These are phyloP conservation scores for Starmerella apicola DNA, from an alignment of 805 yeast genomes.

Conservation along the genomic window DNA sequence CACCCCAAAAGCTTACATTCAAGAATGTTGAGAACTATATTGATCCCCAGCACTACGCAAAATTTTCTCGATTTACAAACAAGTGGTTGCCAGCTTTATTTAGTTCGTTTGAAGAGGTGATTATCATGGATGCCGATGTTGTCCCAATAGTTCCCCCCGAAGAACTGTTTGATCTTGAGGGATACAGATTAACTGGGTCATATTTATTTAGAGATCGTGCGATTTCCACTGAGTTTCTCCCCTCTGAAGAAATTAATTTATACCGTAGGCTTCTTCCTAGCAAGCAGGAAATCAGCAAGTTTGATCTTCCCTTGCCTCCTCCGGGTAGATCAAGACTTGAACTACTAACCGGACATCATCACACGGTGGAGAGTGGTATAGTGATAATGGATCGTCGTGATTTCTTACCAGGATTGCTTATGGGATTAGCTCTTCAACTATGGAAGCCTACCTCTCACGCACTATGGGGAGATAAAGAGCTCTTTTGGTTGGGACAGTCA, in stretches of 20 bases:
- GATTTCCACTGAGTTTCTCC: background rate
- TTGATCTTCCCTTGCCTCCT: background rate
- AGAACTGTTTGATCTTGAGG: background rate
- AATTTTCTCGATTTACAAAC: background rate
- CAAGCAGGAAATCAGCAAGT: background rate
- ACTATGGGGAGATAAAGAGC: conserved; percentile 9
- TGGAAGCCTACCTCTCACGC: conserved; percentile 1
- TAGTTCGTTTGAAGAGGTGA: conserved; percentile 3
- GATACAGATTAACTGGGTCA: conserved; percentile 1
- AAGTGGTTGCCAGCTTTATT: conserved; percentile 5
- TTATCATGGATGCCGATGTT: conserved; percentile 4
- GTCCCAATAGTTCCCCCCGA: conserved; percentile 2
- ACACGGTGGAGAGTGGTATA: conserved; percentile 7
- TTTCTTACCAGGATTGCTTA: conserved; percentile 4
- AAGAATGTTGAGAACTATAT: background rate
- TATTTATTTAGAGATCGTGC: conserved; percentile 7
- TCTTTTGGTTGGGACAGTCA: conserved; percentile 9
- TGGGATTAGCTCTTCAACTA: conserved; percentile 1
- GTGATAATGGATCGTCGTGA: background rate
- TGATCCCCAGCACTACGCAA: background rate
- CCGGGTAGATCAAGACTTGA: background rate
- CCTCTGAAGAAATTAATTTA: background rate
- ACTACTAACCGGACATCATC: background rate
- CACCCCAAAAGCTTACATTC: background rate
- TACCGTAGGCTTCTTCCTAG: background rate